phyloP scores from a whole-genome alignment of 1,139 yeast genomes.

The Nakaseomyces nivariensis region DNA sequence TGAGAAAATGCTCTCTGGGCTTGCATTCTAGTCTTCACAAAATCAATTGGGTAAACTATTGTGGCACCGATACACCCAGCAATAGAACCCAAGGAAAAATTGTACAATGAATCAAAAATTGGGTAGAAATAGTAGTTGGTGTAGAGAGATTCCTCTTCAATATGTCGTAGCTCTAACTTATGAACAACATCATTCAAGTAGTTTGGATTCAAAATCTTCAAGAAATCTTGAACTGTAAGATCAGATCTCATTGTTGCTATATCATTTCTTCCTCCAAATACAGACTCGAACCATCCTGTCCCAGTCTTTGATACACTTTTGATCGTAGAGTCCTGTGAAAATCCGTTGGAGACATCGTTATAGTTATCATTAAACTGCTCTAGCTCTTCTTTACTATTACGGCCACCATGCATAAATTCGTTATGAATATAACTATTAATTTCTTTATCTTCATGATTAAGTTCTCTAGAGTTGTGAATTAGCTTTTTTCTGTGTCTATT shows the following conservation, averaged over 20 bases:
- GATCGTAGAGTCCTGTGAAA: conserved; percentile 14
- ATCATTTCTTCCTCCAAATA: conserved; percentile 12
- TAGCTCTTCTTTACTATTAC: conserved; percentile 16
- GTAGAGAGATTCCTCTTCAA: conserved; percentile 24
- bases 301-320: conserved; percentile 9
- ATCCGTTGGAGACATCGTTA: conserved; percentile 28
- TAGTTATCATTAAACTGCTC: conserved; percentile 29
- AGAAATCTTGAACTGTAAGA: conserved; percentile 34
- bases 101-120: conserved; percentile 76
- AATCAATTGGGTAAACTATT: conserved; percentile 93
- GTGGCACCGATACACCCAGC: conserved; percentile 99
- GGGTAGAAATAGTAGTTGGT: conserved; percentile 36
- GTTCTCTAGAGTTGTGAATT: not conserved
- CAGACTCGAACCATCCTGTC: conserved; percentile 10
- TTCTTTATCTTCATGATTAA: conserved; percentile 21
- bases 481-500: conserved; percentile 7
- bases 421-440: conserved; percentile 25
- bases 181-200: conserved; percentile 53
- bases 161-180: conserved; percentile 30
- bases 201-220: conserved; percentile 35
- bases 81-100: conserved; percentile 81
- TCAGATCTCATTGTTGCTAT: conserved; percentile 13
- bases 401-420: conserved; percentile 21
- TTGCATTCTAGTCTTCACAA: conserved; percentile 96
- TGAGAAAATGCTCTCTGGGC: conserved; percentile 65